Evolutionary conservation across 1,139 yeast species (phyloP), one percentile per base, ranked within the genome.

Genomic region (Taphrina deformans): DNA sequence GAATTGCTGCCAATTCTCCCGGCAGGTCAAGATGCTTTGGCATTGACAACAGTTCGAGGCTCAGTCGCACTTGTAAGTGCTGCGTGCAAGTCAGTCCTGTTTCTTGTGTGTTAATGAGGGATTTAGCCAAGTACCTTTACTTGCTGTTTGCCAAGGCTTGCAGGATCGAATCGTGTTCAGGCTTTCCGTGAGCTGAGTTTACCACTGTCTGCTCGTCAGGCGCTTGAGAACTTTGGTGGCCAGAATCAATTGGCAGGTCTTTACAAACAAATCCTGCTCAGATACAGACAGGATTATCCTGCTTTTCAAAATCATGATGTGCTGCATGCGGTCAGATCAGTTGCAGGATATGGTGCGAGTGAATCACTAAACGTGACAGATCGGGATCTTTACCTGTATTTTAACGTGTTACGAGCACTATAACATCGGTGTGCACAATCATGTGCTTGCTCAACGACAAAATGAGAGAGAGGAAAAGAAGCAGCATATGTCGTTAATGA

Each of bases 91-190:
- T n/a, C n/a, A n/a, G n/a, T n/a, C n/a, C n/a, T n/a, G n/a, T n/a
- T n/a, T n/a, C n/a, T n/a, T n/a, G n/a, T n/a, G n/a, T n/a, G n/a
- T n/a, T n/a, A n/a, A n/a, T n/a, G n/a, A n/a, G n/a, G n/a, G n/a
- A n/a, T n/a, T n/a, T 6, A 48, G 52, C 21, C 52, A 1, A 51
- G 27, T 29, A 21, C 55, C 5, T 51, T 33, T 33, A 44, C 55
- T n/a, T 51, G 55, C 44, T 51, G 55, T 26, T 33, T 51, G 29
- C 55, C 44, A 31, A 18, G 23, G 14, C 55, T 51, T 21, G 55
- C 35, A 2, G 55, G 55, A 10, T 21, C 35, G 14, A 51, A 33
- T 31, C 40, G 44, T 7, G 55, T 51, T 4, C 44, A 31, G 14
- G 55, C 10, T 5, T n/a, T 31, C 10, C 27, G 33, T 7, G 21